A percentile compares a stretch with the other conserved stretches of the same genome.
phyloP scores from a whole-genome alignment of 441 rosid genomes.

The Eutrema salsugineum region DNA sequence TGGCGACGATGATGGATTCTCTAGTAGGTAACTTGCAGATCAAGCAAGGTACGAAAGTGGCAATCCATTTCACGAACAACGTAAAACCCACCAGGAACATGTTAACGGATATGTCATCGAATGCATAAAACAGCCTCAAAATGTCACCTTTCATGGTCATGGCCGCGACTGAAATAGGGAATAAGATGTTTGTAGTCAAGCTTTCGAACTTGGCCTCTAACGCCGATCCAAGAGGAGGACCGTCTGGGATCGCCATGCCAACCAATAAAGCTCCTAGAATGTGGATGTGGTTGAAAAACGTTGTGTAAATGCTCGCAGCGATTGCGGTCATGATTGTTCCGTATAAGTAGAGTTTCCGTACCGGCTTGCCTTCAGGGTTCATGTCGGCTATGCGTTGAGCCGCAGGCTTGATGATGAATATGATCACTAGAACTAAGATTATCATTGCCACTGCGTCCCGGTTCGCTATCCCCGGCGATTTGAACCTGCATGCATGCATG shows the following conservation, averaged over 20 bases:
- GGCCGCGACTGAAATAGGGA: conserved; percentile 18
- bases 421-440: conserved; percentile 11
- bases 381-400: conserved; percentile 17
- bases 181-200: conserved; percentile 8
- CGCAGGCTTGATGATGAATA: conserved; percentile 25
- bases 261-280: conserved; percentile 28
- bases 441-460: conserved; percentile 10
- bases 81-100: conserved; percentile 17
- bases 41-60: conserved; percentile 26
- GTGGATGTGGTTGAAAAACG: background rate
- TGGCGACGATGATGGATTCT: conserved; percentile 26
- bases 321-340: conserved; percentile 19
- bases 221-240: conserved; percentile 34
- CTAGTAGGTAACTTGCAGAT: conserved; percentile 22
- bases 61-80: conserved; percentile 16
- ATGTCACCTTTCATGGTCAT: conserved; percentile 28
- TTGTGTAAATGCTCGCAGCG: background rate
- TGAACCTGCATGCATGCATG: conserved; percentile 13
- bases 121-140: background rate
- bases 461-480: conserved; percentile 20
- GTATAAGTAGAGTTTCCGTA: conserved; percentile 13
- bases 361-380: conserved; percentile 29
- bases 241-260: conserved; percentile 31
- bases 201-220: conserved; percentile 28
- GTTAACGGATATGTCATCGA: conserved; percentile 25